These are phyloP conservation scores for Moniliophthora roreri DNA, from an alignment of 1,284 basidiomycete species.

Conservation along the genomic window DNA sequence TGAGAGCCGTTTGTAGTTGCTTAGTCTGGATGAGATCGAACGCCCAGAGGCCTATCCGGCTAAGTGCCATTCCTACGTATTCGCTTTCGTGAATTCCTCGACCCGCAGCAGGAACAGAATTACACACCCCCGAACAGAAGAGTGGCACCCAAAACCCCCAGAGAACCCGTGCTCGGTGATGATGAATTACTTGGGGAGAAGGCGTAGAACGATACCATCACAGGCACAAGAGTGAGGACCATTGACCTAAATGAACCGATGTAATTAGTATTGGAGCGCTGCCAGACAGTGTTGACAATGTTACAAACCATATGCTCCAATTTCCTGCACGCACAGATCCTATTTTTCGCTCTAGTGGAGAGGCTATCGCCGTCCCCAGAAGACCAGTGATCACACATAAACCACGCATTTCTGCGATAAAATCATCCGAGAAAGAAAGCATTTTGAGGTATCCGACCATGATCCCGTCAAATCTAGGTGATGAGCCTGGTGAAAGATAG, in stretches of 20 bases:
- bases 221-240: constrained; percentile 38
- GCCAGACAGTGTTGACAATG: neutral
- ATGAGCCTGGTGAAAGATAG: neutral
- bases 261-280: neutral
- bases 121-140: constrained; percentile 39
- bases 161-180: constrained; percentile 15
- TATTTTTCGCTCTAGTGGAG: constrained; percentile 41
- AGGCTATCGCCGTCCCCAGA: constrained; percentile 39
- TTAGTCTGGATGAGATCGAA: constrained; percentile 38
- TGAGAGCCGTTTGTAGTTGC: constrained; percentile 43
- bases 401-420: constrained; percentile 55
- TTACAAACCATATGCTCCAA: constrained; percentile 43
- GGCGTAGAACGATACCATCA: constrained; percentile 37
- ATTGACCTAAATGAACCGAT: constrained; percentile 32
- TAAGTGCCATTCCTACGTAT: constrained; percentile 37
- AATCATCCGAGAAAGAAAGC: constrained; percentile 43
- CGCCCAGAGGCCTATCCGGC: constrained; percentile 12
- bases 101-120: neutral
- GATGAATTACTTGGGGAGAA: constrained; percentile 22
- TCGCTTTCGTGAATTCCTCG: constrained; percentile 7
- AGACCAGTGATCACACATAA: constrained; percentile 45
- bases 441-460: constrained; percentile 50
- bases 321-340: constrained; percentile 48
- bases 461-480: constrained; percentile 43
- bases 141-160: constrained; percentile 29